Base-by-base conservation (phyloP, 2,329 filamentous ascomycete species). In the Penicillium sp. region DNA sequence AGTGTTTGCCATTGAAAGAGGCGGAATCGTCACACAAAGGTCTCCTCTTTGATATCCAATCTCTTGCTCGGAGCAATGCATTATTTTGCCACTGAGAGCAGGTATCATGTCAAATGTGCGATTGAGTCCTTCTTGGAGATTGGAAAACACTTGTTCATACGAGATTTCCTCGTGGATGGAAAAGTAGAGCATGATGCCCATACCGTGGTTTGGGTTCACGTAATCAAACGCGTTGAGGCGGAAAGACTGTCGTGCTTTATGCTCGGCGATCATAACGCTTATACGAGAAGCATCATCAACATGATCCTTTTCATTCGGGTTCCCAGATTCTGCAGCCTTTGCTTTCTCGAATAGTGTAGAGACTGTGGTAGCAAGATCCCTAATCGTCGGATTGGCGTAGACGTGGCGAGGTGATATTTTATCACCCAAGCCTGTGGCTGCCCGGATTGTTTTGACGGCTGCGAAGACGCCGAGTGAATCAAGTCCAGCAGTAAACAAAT, bases 11-110 rank as follows among this genome's bases (percentile, higher is more conserved):
- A 33, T 57, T 27, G 55, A 47, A 18, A 53, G 22, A 22, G 55
- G 55, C 3, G 55, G 55, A 41, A 57, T 52, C n/a, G 55, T 57
- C 49, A 57, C 55, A 40, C 47, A 57, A 24, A 57, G 49, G n/a
- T 57, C 55, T 52, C 55, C 55, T 49, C 33, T 53, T 47, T 46
- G 27, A 41, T 57, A 57, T 19, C 49, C 50, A 41, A 57, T 53
- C n/a, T 57, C 55, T 22, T 57, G 49, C 19, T 52, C 47, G 9
- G 49, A 53, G 49, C 49, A 52, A 39, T 52, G n/a, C 55, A 57
- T 57, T 40, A 57, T 57, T 53, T 57, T 57, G 6, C 55, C 55
- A 53, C 55, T 57, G 40, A 57, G 55, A 53, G 55, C 55, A 27
- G 55, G 47, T 44, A 57, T 57, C 55, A 57, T 57, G 19, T 53